Evolutionary conservation across 2,329 filamentous ascomycete genomes (phyloP).

Genomic region (Sphaerulina musiva): DNA sequence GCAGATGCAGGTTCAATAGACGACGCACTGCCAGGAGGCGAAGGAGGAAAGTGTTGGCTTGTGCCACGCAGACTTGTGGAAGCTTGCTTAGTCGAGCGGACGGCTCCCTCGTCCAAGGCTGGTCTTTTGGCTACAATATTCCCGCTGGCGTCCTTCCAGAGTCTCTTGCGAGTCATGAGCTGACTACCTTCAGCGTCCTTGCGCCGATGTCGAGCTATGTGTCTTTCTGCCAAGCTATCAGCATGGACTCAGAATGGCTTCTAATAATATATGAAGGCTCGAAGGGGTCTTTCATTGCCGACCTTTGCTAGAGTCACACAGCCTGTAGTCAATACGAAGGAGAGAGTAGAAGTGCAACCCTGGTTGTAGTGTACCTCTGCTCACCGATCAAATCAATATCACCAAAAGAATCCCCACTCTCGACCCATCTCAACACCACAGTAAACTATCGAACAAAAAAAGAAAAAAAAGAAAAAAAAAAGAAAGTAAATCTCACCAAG

Average conservation of each 20-base stretch:
- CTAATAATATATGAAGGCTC: not conserved
- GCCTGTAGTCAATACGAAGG: too few species aligned
- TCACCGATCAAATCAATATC: too few species aligned
- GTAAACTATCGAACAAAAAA: too few species aligned
- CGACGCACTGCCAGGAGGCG: slow-evolving; percentile 15
- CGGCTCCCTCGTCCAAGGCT: not conserved
- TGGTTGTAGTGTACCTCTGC: too few species aligned
- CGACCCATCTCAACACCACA: not conserved
- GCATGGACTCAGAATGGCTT: not conserved
- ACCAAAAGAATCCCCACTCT: not conserved
- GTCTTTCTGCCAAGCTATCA: slow-evolving; percentile 44
- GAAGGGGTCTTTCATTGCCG: not conserved
- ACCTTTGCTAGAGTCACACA: not conserved
- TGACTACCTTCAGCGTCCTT: slow-evolving; percentile 52
- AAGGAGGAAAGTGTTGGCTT: slow-evolving; percentile 7
- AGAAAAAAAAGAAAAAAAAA: not conserved
- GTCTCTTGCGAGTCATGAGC: slow-evolving; percentile 50
- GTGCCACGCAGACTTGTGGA: not conserved
- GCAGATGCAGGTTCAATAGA: slow-evolving; percentile 3
- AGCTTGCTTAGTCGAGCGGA: not conserved
- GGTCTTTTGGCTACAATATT: slow-evolving; percentile 46
- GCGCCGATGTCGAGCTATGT: slow-evolving; percentile 50
- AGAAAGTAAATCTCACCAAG: slow-evolving; percentile 40
- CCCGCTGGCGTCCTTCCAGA: slow-evolving; percentile 51
- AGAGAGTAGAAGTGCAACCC: too few species aligned